Base-by-base conservation (phyloP, 495 filamentous ascomycete species). In the Daldinia grandis region DNA sequence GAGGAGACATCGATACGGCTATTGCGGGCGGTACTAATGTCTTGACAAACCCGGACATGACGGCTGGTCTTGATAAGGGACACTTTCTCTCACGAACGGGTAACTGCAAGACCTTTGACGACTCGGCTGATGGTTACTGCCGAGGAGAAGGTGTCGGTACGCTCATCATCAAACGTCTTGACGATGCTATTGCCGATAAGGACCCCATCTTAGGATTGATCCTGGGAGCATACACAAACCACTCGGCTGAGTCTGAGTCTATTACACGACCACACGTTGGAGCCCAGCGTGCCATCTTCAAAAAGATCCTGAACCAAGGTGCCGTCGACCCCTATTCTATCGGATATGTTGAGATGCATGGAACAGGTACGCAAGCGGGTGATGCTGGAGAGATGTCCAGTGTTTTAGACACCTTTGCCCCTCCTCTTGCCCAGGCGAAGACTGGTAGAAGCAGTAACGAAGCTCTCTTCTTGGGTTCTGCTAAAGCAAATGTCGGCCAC, bases 11-110 rank as follows among this genome's bases (percentile, higher is more conserved):
- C 76, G 89, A 94, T 76, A 87, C 81, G 88, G 30, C 67, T 0
- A 68, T 80, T 17, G 73, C 87, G 25, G 92, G 91, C 51, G 92
- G 91, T 60, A 83, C 87, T 14, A 93, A 91, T 21, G 58, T 72
- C 7, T 62, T 92, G 66, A 92, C 87, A 1, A 89, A 89, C 69
- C 87, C 92, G 0, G 90, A 94, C 78, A 87, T 88, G 77, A 90
- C 88, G 75, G 83, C 90, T 58, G 91, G 91, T 58, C 73, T 78
- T 2, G 66, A 66, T 57, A 42, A 63, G 3, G 77, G 71, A 5
- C 66, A 93, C 58, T 80, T 80, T 51, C 66, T 79, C 6, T 76
- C 74, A 1, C 59, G 59, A 25, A 77, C 74, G 0, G 75, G 76
- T 5, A 60, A 60, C 2, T 80, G 73, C 50, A 75, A 76, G 40